A percentile compares a stretch with the other conserved stretches of the same genome.
phyloP scores from a whole-genome alignment of 805 yeast species.

The Vanderwaltozyma verrucispora region DNA sequence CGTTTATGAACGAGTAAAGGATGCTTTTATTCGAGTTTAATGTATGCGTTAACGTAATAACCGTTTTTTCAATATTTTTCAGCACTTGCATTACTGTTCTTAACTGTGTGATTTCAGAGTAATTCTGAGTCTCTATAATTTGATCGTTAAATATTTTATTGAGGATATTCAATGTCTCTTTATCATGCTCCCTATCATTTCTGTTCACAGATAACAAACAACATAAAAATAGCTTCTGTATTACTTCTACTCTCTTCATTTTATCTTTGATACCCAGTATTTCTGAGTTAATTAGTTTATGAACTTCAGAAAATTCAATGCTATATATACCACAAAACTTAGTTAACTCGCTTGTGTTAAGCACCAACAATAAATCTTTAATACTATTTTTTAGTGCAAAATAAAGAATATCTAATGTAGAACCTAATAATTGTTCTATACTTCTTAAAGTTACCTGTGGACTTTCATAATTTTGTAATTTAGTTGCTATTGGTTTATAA shows the following conservation, averaged over 20 bases:
- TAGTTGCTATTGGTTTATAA: slow-evolving; percentile 6
- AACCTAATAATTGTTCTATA: slow-evolving; percentile 26
- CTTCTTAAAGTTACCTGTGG: background rate
- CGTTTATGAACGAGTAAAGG: no score
- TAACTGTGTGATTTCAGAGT: no score
- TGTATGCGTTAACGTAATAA: no score
- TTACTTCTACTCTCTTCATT: slow-evolving; percentile 28
- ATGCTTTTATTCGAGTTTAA: no score
- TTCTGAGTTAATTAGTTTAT: slow-evolving; percentile 13
- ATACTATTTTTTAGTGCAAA: slow-evolving; percentile 21
- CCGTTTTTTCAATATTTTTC: no score
- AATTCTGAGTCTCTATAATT: no score
- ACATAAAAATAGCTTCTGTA: slow-evolving; percentile 36
- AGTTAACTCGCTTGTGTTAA: slow-evolving; percentile 26
- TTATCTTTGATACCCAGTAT: slow-evolving; percentile 22
- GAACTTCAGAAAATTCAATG: slow-evolving; percentile 25
- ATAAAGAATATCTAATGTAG: slow-evolving; percentile 23
- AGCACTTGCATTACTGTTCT: no score
- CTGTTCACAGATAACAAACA: slow-evolving; percentile 29
- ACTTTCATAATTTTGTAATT: background rate
- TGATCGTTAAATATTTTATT: slow-evolving; percentile 1
- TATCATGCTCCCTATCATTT: background rate
- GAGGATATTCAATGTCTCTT: background rate
- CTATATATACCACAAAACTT: slow-evolving; percentile 37
- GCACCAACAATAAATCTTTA: slow-evolving; percentile 19